phyloP scores from a whole-genome alignment of 176 grass and related monocot genomes.

The Elymus sibiricus region DNA sequence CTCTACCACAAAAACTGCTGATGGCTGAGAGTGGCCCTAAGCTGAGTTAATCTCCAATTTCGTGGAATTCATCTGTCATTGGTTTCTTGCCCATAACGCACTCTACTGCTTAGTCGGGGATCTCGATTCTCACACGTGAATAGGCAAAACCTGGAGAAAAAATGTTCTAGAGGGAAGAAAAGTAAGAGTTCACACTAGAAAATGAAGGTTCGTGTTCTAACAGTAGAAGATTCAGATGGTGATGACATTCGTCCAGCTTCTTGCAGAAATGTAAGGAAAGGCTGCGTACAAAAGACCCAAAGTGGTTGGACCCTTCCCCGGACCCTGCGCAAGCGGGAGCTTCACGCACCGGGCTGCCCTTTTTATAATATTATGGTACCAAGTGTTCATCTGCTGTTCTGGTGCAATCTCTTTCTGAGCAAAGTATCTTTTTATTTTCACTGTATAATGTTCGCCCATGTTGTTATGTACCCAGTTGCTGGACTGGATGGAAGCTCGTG shows the following conservation, averaged over 20 bases:
- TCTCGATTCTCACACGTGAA: neutral
- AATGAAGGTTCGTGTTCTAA: neutral
- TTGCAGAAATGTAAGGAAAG: too few species aligned
- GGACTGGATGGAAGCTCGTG: conserved; percentile 30
- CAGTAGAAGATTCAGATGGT: neutral
- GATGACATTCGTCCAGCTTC: neutral
- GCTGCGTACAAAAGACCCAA: too few species aligned
- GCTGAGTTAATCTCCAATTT: neutral
- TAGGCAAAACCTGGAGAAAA: neutral
- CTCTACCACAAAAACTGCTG: neutral
- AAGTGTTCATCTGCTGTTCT: neutral
- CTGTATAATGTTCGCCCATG: neutral
- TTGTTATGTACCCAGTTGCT: conserved; percentile 33
- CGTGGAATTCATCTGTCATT: neutral
- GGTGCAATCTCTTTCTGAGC: neutral
- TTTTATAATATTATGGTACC: neutral
- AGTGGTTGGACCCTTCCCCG: too few species aligned
- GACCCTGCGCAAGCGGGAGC: too few species aligned
- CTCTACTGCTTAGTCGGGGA: neutral
- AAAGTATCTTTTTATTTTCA: neutral
- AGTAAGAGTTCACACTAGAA: neutral
- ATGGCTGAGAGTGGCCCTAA: neutral
- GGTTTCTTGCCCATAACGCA: neutral
- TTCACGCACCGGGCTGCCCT: too few species aligned
- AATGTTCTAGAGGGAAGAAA: neutral